These are phyloP conservation scores for Mortierella sp. DNA, from an alignment of 371 early-diverging fungal genomes.

Conservation along the genomic window DNA sequence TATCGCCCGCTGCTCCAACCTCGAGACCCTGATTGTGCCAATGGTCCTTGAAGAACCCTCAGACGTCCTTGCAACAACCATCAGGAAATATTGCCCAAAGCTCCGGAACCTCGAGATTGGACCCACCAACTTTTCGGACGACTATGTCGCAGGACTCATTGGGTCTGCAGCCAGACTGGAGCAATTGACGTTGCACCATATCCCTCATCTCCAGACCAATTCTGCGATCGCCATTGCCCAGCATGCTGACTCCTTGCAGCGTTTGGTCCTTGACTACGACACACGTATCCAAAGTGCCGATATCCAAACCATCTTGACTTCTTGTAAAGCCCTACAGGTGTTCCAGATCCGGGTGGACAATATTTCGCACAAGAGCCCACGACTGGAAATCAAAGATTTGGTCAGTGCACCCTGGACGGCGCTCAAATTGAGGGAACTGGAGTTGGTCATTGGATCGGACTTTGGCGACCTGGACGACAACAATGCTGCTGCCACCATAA, in stretches of 20 bases:
- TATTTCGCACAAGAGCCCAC: constrained; percentile 8
- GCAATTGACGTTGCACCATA: constrained; percentile 7
- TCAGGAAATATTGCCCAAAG: constrained; percentile 9
- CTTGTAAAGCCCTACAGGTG: background rate
- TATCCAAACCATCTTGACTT: constrained; percentile 6
- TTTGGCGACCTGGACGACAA: background rate
- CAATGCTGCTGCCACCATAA: background rate
- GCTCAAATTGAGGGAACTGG: constrained; percentile 1
- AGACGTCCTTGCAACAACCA: constrained; percentile 10
- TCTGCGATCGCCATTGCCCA: constrained; percentile 13
- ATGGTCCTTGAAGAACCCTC: constrained; percentile 8
- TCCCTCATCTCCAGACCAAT: background rate
- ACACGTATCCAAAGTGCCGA: constrained; percentile 8
- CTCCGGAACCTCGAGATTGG: constrained; percentile 12
- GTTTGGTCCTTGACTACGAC: background rate
- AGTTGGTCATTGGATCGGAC: constrained; percentile 7
- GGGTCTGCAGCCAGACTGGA: constrained; percentile 3
- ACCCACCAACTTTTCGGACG: constrained; percentile 5
- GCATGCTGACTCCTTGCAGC: background rate
- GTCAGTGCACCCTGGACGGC: constrained; percentile 13
- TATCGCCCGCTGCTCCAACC: constrained; percentile 15
- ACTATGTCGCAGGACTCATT: constrained; percentile 10
- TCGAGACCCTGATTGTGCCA: constrained; percentile 1
- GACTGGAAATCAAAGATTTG: constrained; percentile 13
- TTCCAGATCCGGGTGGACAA: constrained; percentile 11